Evolutionary conservation across 2,329 filamentous ascomycete genomes (phyloP).

Genomic region (Diaporthe citrichinensis): DNA sequence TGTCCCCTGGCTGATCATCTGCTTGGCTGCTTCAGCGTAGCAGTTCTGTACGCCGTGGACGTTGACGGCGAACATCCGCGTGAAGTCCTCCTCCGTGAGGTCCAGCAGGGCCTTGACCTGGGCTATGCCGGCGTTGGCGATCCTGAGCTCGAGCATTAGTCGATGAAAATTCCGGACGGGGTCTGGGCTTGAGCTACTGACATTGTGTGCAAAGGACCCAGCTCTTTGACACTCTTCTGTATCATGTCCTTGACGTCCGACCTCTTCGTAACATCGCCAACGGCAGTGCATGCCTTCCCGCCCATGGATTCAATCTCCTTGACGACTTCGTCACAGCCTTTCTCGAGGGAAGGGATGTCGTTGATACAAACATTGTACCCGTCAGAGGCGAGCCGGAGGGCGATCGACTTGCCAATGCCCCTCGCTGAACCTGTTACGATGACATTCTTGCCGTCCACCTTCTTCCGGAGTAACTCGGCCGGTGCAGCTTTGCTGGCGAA

Average conservation of each 20-base stretch:
- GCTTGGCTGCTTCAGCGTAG: slow-evolving; percentile 73
- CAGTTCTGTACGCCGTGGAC: slow-evolving; percentile 76
- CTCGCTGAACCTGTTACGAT: slow-evolving; percentile 49
- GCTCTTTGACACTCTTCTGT: slow-evolving; percentile 61
- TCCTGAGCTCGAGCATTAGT: slow-evolving; percentile 46
- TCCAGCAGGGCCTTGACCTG: slow-evolving; percentile 70
- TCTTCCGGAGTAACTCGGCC: slow-evolving; percentile 15
- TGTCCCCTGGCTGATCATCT: slow-evolving; percentile 73
- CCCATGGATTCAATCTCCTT: slow-evolving; percentile 67
- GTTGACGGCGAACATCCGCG: slow-evolving; percentile 74
- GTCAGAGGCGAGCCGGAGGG: slow-evolving; percentile 73
- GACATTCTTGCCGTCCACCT: slow-evolving; percentile 33
- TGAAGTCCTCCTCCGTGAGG: slow-evolving; percentile 68
- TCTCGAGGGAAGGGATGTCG: slow-evolving; percentile 68
- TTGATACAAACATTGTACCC: slow-evolving; percentile 78
- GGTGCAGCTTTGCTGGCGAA: slow-evolving; percentile 20
- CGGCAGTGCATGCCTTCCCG: slow-evolving; percentile 66
- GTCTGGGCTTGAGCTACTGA: neutral
- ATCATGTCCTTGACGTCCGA: slow-evolving; percentile 66
- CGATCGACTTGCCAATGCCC: slow-evolving; percentile 72
- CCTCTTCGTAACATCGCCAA: slow-evolving; percentile 73
- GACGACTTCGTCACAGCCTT: slow-evolving; percentile 66
- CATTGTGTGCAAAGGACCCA: slow-evolving; percentile 63
- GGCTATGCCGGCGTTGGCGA: slow-evolving; percentile 74
- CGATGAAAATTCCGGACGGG: rapidly evolving